Evolutionary conservation across 495 filamentous ascomycete genomes (phyloP), one percentile per base, ranked within the genome.

Genomic region (Penicillium coprophilum): DNA sequence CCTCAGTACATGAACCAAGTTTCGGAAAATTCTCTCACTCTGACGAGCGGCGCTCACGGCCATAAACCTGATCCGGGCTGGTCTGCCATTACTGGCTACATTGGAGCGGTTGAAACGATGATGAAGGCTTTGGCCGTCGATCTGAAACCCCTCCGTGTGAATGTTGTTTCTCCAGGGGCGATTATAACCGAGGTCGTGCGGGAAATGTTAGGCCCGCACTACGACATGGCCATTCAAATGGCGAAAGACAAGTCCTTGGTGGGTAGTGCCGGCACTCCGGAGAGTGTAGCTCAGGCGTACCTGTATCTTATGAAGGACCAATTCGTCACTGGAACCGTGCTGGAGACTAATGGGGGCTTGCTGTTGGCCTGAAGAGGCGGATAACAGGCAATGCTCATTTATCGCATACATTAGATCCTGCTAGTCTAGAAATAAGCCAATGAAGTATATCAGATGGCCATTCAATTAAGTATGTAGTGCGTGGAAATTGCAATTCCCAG

Each of bases 231-330:
- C 24, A 59, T 67, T 17, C 80, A 70, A 65, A 74, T n/a, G 78
- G 57, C 76, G 11, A 65, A 45, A 46, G 57, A 64, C 40, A 60
- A 55, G 24, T 61, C 63, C 45, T 64, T 75, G 9, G 80, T 76
- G n/a, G 77, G 75, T 2, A 59, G 60, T 52, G 55, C 78, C 6
- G 83, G 69, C 0, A 56, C 50, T 53, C 70, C 76, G 12, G 75
- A 80, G 61, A 82, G 85, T 67, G 74, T 81, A 5, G 84, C 80
- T 3, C 82, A 86, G 72, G 76, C 78, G 41, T 87, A 85, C 68
- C 48, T 84, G 34, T 86, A 79, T 60, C 62, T 78, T n/a, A 77
- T 86, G 79, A 79, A 76, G 61, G 82, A 45, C 21, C 20, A 17
- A 45, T 23, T 23, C 12, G 41, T 19, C 41, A 45, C 41, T 12